Evolutionary conservation across 2,329 filamentous ascomycete genomes (phyloP).

Genomic region (Phoma sp.): DNA sequence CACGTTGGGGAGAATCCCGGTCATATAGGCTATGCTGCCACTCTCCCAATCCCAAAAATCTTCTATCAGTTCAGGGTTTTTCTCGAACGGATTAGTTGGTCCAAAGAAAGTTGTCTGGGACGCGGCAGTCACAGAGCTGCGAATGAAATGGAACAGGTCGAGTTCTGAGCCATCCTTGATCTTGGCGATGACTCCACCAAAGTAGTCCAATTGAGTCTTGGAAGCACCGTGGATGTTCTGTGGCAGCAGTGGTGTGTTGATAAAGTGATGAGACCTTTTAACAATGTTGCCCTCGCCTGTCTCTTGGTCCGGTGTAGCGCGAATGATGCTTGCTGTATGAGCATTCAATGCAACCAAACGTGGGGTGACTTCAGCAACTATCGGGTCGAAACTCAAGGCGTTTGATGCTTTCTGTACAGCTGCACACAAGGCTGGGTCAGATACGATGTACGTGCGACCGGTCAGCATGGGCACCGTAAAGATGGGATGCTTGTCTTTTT

Average conservation of each 20-base stretch:
- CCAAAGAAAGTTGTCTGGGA: conserved; percentile 54
- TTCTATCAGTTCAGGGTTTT: conserved; percentile 45
- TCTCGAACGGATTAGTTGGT: conserved; percentile 52
- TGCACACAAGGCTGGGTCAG: conserved; percentile 50
- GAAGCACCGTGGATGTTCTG: conserved; percentile 47
- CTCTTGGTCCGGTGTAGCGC: conserved; percentile 32
- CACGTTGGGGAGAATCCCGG: conserved; percentile 44
- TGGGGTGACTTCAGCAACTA: conserved; percentile 50
- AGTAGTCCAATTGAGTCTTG: conserved; percentile 44
- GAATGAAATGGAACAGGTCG: conserved; percentile 50
- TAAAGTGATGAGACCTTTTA: conserved; percentile 38
- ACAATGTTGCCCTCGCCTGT: conserved; percentile 43
- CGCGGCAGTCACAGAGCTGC: conserved; percentile 42
- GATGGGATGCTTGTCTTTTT: conserved; percentile 37
- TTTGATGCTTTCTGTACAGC: conserved; percentile 51
- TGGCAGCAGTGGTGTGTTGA: conserved; percentile 44
- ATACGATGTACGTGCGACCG: conserved; percentile 56
- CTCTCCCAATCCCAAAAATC: conserved; percentile 55
- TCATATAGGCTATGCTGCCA: conserved; percentile 40
- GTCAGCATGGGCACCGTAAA: conserved; percentile 57
- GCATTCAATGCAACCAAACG: conserved; percentile 49
- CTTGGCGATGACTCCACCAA: conserved; percentile 36
- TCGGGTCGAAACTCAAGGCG: conserved; percentile 54
- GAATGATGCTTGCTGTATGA: conserved; percentile 37
- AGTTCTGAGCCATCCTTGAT: conserved; percentile 36